Evolutionary conservation across 257 asterid species (phyloP), one percentile per base, ranked within the genome.

Genomic region (Henckelia pumila): DNA sequence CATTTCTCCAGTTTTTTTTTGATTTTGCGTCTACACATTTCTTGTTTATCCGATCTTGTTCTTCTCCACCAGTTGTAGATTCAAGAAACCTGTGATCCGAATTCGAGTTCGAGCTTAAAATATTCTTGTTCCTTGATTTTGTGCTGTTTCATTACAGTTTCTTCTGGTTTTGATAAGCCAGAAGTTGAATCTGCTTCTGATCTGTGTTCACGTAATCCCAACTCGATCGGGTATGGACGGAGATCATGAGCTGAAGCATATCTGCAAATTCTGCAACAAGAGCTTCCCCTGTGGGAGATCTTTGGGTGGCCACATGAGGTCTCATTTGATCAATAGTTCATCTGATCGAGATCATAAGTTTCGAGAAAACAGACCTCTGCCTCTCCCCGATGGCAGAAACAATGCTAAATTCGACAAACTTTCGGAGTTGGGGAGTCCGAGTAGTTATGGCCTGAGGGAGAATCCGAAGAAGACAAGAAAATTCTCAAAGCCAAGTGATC

Each of bases 301-400:
- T 17, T 73, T 85, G 44, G 91, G 91, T 4, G 91, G 91, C 19
- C 88, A 85, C 37, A 85, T 88, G 93, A 88, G 97, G 89, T 87
- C 97, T 76, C 98, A 92, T 78, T 67, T 89, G 84, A 85, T 85
- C 78, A 79, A 65, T 68, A 56, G 71, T 63, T 74, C 88, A 32
- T 60, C 82, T 44, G 67, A 83, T 14, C 74, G 60, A 30, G 75
- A 57, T 37, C 72, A 17, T 4, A 81, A 78, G 59, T 66, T 65
- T 37, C 76, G 67, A 40, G 79, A 76, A 81, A 82, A 87, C 71
- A 83, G 81, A 75, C 79, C 79, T 30, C 83, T 78, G 23, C 72
- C 83, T 58, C 73, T 73, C 50, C 29, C 21, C 63, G 67, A 55
- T 63, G 61, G 37, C 25, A 56, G 50, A 74, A 59, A 16, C n/a